phyloP scores from a whole-genome alignment of 805 yeast genomes.

The Starmerella floricola region DNA sequence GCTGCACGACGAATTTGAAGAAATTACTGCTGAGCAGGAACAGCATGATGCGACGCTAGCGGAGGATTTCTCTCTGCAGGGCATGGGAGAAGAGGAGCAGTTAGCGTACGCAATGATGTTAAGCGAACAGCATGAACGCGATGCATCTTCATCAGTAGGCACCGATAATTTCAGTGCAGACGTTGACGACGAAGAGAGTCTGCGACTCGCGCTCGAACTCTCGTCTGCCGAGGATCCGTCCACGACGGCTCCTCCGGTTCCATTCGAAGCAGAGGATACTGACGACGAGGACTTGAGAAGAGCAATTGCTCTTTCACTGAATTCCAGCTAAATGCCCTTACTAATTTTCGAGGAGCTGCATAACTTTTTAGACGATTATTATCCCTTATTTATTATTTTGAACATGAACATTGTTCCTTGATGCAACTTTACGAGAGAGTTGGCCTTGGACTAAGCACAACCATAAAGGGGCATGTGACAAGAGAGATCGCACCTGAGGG shows the following conservation, averaged over 20 bases:
- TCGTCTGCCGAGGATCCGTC: slow-evolving; percentile 11
- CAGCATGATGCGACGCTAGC: slow-evolving; percentile 13
- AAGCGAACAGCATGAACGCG: slow-evolving; percentile 18
- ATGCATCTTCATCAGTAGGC: neutral
- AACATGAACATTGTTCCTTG: no score
- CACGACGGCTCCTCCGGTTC: neutral
- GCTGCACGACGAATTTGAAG: slow-evolving; percentile 21
- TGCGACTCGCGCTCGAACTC: slow-evolving; percentile 22
- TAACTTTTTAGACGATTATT: no score
- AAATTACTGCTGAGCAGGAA: slow-evolving; percentile 20
- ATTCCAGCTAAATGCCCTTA: no score
- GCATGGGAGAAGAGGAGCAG: slow-evolving; percentile 27
- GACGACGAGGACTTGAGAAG: slow-evolving; percentile 15
- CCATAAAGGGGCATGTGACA: no score
- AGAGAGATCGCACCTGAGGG: no score
- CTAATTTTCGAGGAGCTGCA: no score
- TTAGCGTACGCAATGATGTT: slow-evolving; percentile 27
- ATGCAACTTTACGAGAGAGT: no score
- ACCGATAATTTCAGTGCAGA: neutral
- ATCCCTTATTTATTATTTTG: no score
- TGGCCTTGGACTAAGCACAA: no score
- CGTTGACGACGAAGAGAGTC: slow-evolving; percentile 19
- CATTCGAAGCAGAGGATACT: neutral
- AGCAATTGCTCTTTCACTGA: slow-evolving; percentile 11
- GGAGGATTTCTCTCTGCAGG: slow-evolving; percentile 14